These are phyloP conservation scores for Globisporangium nagaii DNA, from an alignment of 352 stramenopile species.

Conservation along the genomic window DNA sequence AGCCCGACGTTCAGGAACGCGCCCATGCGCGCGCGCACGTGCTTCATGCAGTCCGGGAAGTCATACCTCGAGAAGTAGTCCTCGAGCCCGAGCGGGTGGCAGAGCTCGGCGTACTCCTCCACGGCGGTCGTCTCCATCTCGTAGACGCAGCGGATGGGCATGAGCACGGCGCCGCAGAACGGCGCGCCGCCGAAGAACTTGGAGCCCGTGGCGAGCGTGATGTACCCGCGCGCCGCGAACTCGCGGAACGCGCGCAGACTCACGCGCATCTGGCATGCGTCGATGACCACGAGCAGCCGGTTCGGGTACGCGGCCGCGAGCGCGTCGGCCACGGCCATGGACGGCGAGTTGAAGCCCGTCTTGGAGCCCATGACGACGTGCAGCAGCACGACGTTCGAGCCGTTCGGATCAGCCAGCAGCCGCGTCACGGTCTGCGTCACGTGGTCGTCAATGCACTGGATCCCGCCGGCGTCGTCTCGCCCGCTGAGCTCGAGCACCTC, in stretches of 20 bases:
- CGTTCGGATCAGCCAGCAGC: slow-evolving; percentile 30
- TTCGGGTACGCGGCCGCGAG: slow-evolving; percentile 57
- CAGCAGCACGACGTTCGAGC: slow-evolving; percentile 67
- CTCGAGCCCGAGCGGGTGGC: slow-evolving; percentile 60
- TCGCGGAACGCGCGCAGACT: slow-evolving; percentile 52
- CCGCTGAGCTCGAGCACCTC: slow-evolving; percentile 58
- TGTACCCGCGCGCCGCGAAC: slow-evolving; percentile 56
- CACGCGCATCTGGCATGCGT: slow-evolving; percentile 85
- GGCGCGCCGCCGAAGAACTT: slow-evolving; percentile 87
- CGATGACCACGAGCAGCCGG: slow-evolving; percentile 74
- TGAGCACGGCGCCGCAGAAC: slow-evolving; percentile 81
- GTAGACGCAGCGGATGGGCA: slow-evolving; percentile 68
- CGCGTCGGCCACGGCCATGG: slow-evolving; percentile 48
- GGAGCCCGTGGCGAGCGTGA: slow-evolving; percentile 79
- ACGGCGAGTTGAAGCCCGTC: slow-evolving; percentile 78
- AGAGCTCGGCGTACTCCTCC: slow-evolving; percentile 50
- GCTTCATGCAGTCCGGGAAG: slow-evolving; percentile 57
- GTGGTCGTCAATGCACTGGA: slow-evolving; percentile 40
- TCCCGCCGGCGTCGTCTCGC: slow-evolving; percentile 43
- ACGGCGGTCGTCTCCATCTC: slow-evolving; percentile 73
- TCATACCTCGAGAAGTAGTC: slow-evolving; percentile 86
- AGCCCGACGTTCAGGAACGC: slow-evolving; percentile 73
- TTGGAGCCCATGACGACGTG: slow-evolving; percentile 86
- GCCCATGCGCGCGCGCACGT: slow-evolving; percentile 46
- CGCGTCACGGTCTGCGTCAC: slow-evolving; percentile 40